Evolutionary conservation across 148 eudicot genomes (phyloP), one percentile per base, ranked within the genome.

Genomic region (Beta vulgaris): DNA sequence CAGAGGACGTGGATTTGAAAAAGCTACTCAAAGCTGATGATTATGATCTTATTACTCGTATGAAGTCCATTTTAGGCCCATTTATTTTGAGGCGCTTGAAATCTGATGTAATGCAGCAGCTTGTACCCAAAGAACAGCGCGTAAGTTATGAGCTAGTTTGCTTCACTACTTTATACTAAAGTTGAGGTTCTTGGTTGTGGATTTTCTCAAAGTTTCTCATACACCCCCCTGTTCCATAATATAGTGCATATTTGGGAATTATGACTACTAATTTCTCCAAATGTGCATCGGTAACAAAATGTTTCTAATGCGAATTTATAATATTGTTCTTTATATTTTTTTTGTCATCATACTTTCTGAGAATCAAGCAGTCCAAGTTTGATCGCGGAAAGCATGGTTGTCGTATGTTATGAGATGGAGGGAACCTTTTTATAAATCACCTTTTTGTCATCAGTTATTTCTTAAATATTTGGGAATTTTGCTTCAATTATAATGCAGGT

Each of bases 61-160:
- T 94, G 92, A 94, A 94, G 84, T 94, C 98, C 76, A 94, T 94
- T 55, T 78, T 94, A 77, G 98, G 98, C 58, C 98, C 98, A 23
- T 94, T 94, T 73, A 94, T 94, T 81, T 79, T 94, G 75, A 85
- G 98, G 87, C 91, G 98, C 73, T 78, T 91, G 78, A 94, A 94
- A 84, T 90, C 96, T 54, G 97, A 94, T 83, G 98, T 94, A 25
- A 94, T 94, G 98, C 91, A 89, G 85, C 98, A 94, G 82, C 87
- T 94, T 77, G 97, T 88, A 58, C 88, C 88, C 76, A 94, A 94
- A 84, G 86, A 84, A 82, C 98, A 91, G 76, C 77, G 67, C 87
- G 98, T 94, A 76, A 54, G 81, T 40, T 49, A 64, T 35, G 43
- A 53, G 35, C 43, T 75, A 51, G 3, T 39, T 62, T 55, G 15